Evolutionary conservation across 371 early-diverging fungal genomes (phyloP).

Genomic region (Dichotomocladium elegans): DNA sequence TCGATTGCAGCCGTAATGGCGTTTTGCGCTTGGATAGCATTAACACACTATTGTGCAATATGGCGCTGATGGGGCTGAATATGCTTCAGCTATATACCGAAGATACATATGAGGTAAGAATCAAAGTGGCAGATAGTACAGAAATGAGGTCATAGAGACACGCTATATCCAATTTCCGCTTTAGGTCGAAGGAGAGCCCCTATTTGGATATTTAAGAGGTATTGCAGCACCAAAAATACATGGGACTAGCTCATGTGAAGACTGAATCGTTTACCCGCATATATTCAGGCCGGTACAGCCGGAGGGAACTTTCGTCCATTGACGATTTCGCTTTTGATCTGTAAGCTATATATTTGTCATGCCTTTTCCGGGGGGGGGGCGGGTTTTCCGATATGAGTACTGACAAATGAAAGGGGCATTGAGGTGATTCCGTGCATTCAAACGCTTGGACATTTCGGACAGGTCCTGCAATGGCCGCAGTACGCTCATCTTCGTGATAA

Average conservation of each 20-base stretch:
- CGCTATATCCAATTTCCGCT: neutral
- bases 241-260: too few relatives aligned
- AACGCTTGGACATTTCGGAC: constrained; percentile 86
- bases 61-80: constrained; percentile 80
- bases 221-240: too few relatives aligned
- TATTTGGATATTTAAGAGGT: constrained; percentile 83
- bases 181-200: constrained; percentile 70
- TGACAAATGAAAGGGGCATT: constrained; percentile 52
- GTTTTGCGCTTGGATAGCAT: constrained; percentile 64
- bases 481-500: constrained; percentile 77
- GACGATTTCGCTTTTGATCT: constrained; percentile 77
- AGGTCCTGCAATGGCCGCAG: constrained; percentile 86
- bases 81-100: constrained; percentile 89
- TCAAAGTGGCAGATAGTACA: neutral
- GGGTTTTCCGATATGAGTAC: neutral
- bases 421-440: constrained; percentile 90
- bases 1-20: constrained; percentile 83
- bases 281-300: constrained; percentile 67
- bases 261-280: neutral
- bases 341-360: constrained; percentile 17
- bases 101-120: constrained; percentile 69
- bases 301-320: constrained; percentile 62
- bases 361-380: neutral
- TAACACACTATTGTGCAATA: constrained; percentile 59
- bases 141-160: neutral